Evolutionary conservation across 345 rosid genomes (phyloP).

Genomic region (Populus davidiana): DNA sequence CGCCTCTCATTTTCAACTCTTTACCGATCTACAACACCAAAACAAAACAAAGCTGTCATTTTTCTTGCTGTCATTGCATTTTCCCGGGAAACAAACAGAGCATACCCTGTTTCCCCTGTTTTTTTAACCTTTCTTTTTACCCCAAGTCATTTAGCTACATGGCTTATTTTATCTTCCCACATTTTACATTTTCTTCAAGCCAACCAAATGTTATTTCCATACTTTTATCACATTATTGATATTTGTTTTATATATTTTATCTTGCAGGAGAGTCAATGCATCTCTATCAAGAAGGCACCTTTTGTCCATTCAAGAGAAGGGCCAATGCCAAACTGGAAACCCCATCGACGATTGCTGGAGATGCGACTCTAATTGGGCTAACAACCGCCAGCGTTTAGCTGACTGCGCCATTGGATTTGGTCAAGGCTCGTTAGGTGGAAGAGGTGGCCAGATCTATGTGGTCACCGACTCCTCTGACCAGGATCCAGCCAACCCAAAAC

Average conservation of each 20-base stretch:
- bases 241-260: background rate
- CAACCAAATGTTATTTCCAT: background rate
- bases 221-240: background rate
- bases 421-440: conserved; percentile 67
- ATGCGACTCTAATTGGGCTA: conserved; percentile 68
- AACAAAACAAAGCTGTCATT: background rate
- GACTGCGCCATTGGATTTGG: conserved; percentile 88
- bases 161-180: background rate
- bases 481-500: conserved; percentile 68
- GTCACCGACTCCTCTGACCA: conserved; percentile 90
- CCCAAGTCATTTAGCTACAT: background rate
- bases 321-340: conserved; percentile 58
- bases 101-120: conserved; percentile 22
- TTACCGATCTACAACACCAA: background rate
- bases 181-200: background rate
- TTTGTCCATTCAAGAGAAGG: conserved; percentile 13
- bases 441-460: conserved; percentile 70
- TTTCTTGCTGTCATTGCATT: background rate
- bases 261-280: conserved; percentile 36
- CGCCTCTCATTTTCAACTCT: conserved; percentile 1
- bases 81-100: conserved; percentile 29
- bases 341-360: conserved; percentile 91
- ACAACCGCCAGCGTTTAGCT: conserved; percentile 63
- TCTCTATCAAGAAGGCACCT: conserved; percentile 31
- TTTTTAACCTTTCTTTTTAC: background rate